These are phyloP conservation scores for Gymnopilus junonius DNA, from an alignment of 768 basidiomycete genomes.

Conservation along the genomic window DNA sequence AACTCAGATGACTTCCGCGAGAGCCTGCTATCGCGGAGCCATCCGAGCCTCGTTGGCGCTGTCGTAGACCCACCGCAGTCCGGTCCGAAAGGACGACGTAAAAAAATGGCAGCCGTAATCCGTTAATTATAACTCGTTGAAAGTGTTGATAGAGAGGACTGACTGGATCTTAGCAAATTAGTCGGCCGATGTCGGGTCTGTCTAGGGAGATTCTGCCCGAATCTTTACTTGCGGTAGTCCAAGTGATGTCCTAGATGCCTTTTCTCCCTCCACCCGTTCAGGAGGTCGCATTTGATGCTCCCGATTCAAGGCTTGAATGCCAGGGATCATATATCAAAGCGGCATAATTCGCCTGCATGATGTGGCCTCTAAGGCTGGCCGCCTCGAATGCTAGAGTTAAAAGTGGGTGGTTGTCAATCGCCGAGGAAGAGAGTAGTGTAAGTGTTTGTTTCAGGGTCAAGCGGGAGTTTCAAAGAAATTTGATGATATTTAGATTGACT, in stretches of 20 bases:
- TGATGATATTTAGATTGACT: background rate
- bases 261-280: background rate
- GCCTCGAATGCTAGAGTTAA: background rate
- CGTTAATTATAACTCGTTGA: background rate
- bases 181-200: too few relatives aligned
- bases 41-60: conserved; percentile 4
- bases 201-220: too few relatives aligned
- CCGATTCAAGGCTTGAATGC: background rate
- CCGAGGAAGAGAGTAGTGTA: background rate
- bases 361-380: background rate
- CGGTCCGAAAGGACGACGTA: conserved; percentile 3
- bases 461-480: background rate
- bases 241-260: background rate
- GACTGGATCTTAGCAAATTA: too few relatives aligned
- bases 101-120: background rate
- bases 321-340: background rate
- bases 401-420: background rate
- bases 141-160: background rate
- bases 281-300: background rate
- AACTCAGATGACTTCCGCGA: background rate
- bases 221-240: background rate
- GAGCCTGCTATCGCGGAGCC: background rate
- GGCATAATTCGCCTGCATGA: background rate
- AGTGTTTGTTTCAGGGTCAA: background rate
- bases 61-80: background rate